These are phyloP conservation scores for Alternaria longipes DNA, from an alignment of 2,329 filamentous ascomycete genomes.

Conservation along the genomic window DNA sequence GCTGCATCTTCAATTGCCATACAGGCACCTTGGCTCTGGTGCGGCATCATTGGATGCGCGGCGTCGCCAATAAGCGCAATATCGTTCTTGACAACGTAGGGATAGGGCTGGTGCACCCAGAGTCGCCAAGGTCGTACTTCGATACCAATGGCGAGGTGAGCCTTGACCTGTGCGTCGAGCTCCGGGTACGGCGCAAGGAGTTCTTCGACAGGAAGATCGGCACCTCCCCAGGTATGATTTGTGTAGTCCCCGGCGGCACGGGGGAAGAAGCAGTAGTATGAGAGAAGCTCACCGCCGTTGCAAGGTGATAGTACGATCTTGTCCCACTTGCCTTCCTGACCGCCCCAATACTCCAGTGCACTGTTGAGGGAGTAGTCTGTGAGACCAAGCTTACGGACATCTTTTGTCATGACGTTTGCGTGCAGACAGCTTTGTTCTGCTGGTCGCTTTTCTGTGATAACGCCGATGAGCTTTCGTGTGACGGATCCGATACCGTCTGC, in stretches of 20 bases:
- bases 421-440: constrained; percentile 70
- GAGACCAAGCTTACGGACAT: constrained; percentile 68
- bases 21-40: constrained; percentile 74
- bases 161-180: constrained; percentile 66
- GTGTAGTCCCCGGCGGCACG: constrained; percentile 68
- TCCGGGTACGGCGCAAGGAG: constrained; percentile 68
- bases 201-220: constrained; percentile 64
- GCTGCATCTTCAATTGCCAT: constrained; percentile 75
- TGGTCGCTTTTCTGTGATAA: constrained; percentile 67
- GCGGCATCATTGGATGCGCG: constrained; percentile 74
- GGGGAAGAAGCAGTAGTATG: constrained; percentile 76
- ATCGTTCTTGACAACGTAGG: constrained; percentile 61
- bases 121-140: constrained; percentile 73
- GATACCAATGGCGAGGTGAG: constrained; percentile 67
- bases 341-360: constrained; percentile 76
- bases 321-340: constrained; percentile 68
- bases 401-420: constrained; percentile 69
- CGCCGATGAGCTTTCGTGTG: constrained; percentile 71
- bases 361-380: constrained; percentile 69
- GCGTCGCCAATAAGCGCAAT: constrained; percentile 72
- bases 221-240: constrained; percentile 66
- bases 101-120: constrained; percentile 71
- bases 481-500: constrained; percentile 74
- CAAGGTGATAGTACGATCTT: constrained; percentile 77
- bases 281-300: constrained; percentile 70